Base-by-base conservation (phyloP, 768 basidiomycete species). In the Suillus decipiens region DNA sequence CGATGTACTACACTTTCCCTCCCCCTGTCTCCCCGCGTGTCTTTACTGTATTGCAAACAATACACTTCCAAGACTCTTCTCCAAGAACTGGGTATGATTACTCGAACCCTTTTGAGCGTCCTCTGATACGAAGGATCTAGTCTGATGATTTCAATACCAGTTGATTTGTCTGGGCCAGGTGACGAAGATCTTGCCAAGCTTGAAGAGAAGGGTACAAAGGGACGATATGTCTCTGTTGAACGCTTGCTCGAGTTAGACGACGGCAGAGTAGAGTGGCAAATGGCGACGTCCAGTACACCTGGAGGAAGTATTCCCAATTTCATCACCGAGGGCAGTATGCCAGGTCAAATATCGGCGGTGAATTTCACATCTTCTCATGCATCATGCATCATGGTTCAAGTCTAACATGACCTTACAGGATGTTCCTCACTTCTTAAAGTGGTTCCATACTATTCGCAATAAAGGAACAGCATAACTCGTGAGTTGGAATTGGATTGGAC, bases 201-300 rank as follows among this genome's bases (percentile, higher is more conserved):
- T 17, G 89, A 92, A 69, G 84, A 85, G 68, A 85, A 84, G 60
- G 88, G 84, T 8, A 84, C 84, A 2, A 85, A 81, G 65, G 91
- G 87, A 1, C 84, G 83, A 68, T 92, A 92, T 70, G 86, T 84
- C 43, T 85, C 86, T 67, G 86, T 89, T 4, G 92, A 93, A 74
- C 81, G 82, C 36, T 68, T 93, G 59, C 73, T 77, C 48, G 88
- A 89, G 72, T 81, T 87, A 45, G 83, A 83, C 22, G 77, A 84
- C 64, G 91, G 88, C 57, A 82, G 75, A 55, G 83, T 85, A 14
- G 89, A 92, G 73, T 93, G 90, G 90, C 80, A 84, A 45, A 91
- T 93, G 90, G 90, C 90, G 3, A 90, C 89, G 2, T 87, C 88
- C 31, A 88, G 87, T 67, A 85, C 83, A 2, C 84, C 89, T 14